Evolutionary conservation across 306 rosid species (phyloP).

Genomic region (cucumber (Cucumis sativus)): DNA sequence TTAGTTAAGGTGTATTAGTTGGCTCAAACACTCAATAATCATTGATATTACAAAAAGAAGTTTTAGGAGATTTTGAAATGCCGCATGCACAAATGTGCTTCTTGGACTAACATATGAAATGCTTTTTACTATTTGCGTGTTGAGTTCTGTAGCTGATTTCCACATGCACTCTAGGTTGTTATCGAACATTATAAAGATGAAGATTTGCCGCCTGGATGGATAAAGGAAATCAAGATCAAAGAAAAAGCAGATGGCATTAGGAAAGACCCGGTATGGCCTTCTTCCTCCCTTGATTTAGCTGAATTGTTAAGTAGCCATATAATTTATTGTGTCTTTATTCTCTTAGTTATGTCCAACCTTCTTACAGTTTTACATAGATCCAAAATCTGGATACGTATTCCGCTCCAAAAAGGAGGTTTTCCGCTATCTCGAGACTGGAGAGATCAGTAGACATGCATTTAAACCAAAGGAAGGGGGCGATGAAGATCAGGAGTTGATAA

Average conservation of each 20-base stretch:
- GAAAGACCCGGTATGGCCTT: constrained; percentile 30
- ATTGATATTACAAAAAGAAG: not conserved
- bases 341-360: not conserved
- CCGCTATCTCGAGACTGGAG: constrained; percentile 31
- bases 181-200: constrained; percentile 37
- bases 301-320: not conserved
- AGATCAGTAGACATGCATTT: constrained; percentile 23
- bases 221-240: constrained; percentile 43
- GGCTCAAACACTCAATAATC: not conserved
- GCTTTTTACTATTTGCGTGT: constrained; percentile 1
- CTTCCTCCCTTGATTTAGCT: not conserved
- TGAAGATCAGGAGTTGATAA: constrained; percentile 10
- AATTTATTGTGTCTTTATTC: not conserved
- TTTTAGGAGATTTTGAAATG: not conserved
- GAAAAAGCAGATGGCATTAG: constrained; percentile 23
- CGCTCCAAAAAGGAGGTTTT: constrained; percentile 34
- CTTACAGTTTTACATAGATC: constrained; percentile 38
- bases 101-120: not conserved
- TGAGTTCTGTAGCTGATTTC: constrained; percentile 13
- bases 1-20: not conserved
- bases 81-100: not conserved
- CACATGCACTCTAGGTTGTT: constrained; percentile 36
- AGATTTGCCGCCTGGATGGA: constrained; percentile 81
- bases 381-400: constrained; percentile 30
- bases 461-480: constrained; percentile 23